phyloP scores from a whole-genome alignment of 306 rosid genomes.

The Vicia sativa region DNA sequence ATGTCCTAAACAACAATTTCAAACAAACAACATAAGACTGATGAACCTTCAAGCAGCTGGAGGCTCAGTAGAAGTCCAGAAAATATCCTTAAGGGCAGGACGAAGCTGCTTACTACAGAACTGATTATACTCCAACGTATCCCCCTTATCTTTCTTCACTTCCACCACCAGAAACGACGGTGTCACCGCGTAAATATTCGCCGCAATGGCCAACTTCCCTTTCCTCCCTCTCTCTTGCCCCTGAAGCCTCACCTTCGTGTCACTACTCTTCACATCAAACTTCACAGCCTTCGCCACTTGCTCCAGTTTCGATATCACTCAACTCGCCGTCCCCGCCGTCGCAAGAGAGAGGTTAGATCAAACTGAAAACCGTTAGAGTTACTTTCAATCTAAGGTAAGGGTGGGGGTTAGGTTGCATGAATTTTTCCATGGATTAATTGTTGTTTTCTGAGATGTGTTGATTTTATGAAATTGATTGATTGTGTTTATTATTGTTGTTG shows the following conservation, averaged over 20 bases:
- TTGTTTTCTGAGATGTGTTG: too few relatives aligned
- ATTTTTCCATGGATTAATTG: too few relatives aligned
- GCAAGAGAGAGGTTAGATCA: too few relatives aligned
- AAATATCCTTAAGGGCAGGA: slow-evolving; percentile 87
- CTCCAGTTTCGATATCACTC: slow-evolving; percentile 81
- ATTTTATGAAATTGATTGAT: too few relatives aligned
- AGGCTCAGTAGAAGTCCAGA: slow-evolving; percentile 62
- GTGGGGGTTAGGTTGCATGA: too few relatives aligned
- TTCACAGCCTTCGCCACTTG: slow-evolving; percentile 72
- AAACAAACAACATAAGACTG: too few relatives aligned
- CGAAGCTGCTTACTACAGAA: slow-evolving; percentile 92
- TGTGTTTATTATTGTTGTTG: too few relatives aligned
- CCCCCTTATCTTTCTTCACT: slow-evolving; percentile 88
- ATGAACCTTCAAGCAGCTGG: slow-evolving; percentile 40
- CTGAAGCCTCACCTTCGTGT: slow-evolving; percentile 67
- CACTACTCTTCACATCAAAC: slow-evolving; percentile 75
- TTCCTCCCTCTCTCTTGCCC: slow-evolving; percentile 75
- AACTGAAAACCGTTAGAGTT: too few relatives aligned
- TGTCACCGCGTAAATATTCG: slow-evolving; percentile 76
- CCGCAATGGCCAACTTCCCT: slow-evolving; percentile 77
- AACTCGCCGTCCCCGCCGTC: slow-evolving; percentile 79
- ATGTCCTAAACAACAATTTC: too few relatives aligned
- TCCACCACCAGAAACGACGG: slow-evolving; percentile 86
- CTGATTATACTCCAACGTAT: slow-evolving; percentile 82
- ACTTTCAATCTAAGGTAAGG: too few relatives aligned